phyloP scores from a whole-genome alignment of 2,329 filamentous ascomycete species.

The Chaetomium globosum region DNA sequence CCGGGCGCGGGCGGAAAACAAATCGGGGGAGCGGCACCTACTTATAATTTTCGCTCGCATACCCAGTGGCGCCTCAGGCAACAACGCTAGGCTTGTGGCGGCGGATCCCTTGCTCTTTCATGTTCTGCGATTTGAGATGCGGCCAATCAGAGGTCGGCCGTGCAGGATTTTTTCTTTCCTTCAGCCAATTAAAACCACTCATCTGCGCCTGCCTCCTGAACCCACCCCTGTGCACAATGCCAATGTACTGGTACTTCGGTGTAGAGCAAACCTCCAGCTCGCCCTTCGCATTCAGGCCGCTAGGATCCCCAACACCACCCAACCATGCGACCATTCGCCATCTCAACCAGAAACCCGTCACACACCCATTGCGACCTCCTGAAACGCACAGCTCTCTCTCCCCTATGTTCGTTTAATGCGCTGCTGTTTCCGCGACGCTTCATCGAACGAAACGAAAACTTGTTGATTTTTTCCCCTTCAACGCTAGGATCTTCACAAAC shows the following conservation, averaged over 20 bases:
- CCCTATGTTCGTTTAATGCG: slow-evolving; percentile 16
- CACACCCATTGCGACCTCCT: slow-evolving; percentile 22
- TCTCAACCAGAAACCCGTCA: slow-evolving; percentile 21
- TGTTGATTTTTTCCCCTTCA: neutral
- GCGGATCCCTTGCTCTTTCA: slow-evolving; percentile 46
- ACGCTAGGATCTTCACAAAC: neutral
- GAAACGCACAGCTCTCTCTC: slow-evolving; percentile 24
- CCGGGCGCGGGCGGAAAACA: slow-evolving; percentile 55
- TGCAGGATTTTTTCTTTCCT: slow-evolving; percentile 47
- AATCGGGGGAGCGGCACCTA: slow-evolving; percentile 55
- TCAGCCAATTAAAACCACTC: slow-evolving; percentile 37
- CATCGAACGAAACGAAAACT: neutral
- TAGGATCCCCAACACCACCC: slow-evolving; percentile 16
- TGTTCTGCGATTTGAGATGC: slow-evolving; percentile 43
- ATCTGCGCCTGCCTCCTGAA: slow-evolving; percentile 28
- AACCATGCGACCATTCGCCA: slow-evolving; percentile 15
- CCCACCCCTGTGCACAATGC: slow-evolving; percentile 21
- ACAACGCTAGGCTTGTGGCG: slow-evolving; percentile 49
- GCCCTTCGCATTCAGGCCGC: slow-evolving; percentile 18
- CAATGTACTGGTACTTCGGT: slow-evolving; percentile 34
- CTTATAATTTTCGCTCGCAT: slow-evolving; percentile 57
- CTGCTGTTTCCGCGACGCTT: slow-evolving; percentile 2
- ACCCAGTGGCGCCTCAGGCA: slow-evolving; percentile 45
- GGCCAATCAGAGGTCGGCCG: slow-evolving; percentile 46
- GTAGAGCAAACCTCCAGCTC: slow-evolving; percentile 21